phyloP scores from a whole-genome alignment of 495 filamentous ascomycete genomes.

The Neurospora hispaniola region DNA sequence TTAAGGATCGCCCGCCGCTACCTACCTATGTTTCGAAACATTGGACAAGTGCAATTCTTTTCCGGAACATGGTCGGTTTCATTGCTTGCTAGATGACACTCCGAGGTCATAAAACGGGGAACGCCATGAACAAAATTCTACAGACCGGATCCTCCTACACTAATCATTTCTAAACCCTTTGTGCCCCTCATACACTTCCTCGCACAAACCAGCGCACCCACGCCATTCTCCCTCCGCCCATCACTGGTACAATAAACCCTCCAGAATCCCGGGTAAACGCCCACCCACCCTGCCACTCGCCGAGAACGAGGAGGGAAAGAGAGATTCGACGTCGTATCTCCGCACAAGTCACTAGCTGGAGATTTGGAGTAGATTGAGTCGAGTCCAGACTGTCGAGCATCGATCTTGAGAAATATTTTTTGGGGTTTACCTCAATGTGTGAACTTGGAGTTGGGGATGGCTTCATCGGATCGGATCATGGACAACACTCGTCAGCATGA shows the following conservation, averaged over 20 bases:
- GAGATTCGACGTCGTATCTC: neutral
- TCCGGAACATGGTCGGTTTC: neutral
- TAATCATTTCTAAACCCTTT: too few species aligned
- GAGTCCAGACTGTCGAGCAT: neutral
- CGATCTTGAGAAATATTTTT: neutral
- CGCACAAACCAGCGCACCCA: too few species aligned
- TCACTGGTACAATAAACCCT: too few species aligned
- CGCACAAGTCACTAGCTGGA: neutral
- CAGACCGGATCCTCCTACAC: neutral
- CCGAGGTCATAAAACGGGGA: neutral
- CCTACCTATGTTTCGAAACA: neutral
- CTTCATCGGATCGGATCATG: neutral
- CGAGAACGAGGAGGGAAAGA: neutral
- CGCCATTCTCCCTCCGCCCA: too few species aligned
- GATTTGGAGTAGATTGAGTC: neutral
- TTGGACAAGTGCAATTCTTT: neutral
- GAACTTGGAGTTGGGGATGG: neutral
- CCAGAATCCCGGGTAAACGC: neutral
- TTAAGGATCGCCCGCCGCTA: neutral
- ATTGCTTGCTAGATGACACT: neutral
- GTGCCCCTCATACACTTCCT: too few species aligned
- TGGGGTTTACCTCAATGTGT: neutral
- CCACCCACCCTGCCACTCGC: neutral
- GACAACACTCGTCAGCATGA: neutral
- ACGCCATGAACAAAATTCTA: neutral